These are phyloP conservation scores for Penicillium sp. DNA, from an alignment of 2,329 filamentous ascomycete species.

Conservation along the genomic window DNA sequence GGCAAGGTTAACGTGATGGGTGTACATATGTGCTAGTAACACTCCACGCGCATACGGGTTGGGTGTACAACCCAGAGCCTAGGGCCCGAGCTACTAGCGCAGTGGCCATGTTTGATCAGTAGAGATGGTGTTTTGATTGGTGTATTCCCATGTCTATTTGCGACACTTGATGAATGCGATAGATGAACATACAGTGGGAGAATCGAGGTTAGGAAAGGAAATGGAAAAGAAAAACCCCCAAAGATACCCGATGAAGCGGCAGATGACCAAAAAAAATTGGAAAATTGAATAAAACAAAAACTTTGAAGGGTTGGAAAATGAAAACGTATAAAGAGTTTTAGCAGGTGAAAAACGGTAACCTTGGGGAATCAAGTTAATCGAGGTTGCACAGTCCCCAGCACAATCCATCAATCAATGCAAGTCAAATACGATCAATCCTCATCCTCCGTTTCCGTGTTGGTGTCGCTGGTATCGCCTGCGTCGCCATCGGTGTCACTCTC, in stretches of 20 bases:
- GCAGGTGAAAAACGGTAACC: background rate
- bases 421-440: constrained; percentile 58
- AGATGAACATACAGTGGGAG: constrained; percentile 3
- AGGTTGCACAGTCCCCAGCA: constrained; percentile 23
- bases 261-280: too few relatives aligned
- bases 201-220: background rate
- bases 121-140: constrained; percentile 4
- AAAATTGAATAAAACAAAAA: constrained; percentile 3
- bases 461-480: constrained; percentile 60
- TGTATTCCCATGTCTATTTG: constrained; percentile 20
- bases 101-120: constrained; percentile 5
- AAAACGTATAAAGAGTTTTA: background rate
- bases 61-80: constrained; percentile 7
- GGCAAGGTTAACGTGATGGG: background rate
- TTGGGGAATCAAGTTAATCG: constrained; percentile 9
- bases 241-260: constrained; percentile 22
- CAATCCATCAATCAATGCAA: constrained; percentile 28
- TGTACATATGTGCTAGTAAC: background rate
- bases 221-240: constrained; percentile 8
- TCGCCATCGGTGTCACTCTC: constrained; percentile 71
- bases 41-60: background rate
- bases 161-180: constrained; percentile 8
- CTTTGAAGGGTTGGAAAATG: background rate
- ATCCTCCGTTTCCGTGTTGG: constrained; percentile 75
- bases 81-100: background rate